A percentile compares a stretch with the other conserved stretches of the same genome.
Conservation (phyloP, 805 yeast genomes). For the Suhomyces faveliae region DNA sequence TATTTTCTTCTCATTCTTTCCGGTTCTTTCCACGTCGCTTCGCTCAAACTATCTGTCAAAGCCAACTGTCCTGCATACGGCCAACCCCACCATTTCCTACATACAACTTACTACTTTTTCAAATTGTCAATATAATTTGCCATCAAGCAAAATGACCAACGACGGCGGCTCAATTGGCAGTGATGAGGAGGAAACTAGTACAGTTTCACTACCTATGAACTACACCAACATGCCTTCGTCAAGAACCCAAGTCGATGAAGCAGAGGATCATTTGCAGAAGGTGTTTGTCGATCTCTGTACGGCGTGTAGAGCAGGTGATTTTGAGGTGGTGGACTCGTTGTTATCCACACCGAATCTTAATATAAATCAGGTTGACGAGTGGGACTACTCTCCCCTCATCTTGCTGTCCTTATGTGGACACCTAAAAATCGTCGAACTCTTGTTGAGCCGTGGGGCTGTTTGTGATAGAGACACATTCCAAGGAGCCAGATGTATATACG, state of each 20-base stretch:
- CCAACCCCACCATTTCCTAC: no score
- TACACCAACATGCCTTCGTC: constrained; percentile 10
- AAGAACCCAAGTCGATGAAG: neutral
- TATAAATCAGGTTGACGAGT: constrained; percentile 59
- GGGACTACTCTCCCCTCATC: constrained; percentile 74
- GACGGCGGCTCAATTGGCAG: neutral
- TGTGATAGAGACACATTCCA: constrained; percentile 82
- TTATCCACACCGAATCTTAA: constrained; percentile 42
- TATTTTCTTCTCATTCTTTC: no score
- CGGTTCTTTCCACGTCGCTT: no score
- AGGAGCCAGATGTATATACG: constrained; percentile 74
- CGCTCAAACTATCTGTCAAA: no score
- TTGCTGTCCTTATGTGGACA: constrained; percentile 78
- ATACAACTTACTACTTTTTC: no score
- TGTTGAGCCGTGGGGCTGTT: constrained; percentile 64
- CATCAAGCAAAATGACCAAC: neutral
- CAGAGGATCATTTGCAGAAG: constrained; percentile 8
- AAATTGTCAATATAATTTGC: no score
- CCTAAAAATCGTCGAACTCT: constrained; percentile 54
- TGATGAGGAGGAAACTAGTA: neutral
- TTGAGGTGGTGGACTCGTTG: constrained; percentile 58
- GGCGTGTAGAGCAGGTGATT: constrained; percentile 71
- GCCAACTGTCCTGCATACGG: no score
- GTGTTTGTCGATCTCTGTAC: constrained; percentile 50
- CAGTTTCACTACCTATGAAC: constrained; percentile 7